These are phyloP conservation scores for Tylopilus felleus DNA, from an alignment of 768 basidiomycete genomes.

Conservation along the genomic window DNA sequence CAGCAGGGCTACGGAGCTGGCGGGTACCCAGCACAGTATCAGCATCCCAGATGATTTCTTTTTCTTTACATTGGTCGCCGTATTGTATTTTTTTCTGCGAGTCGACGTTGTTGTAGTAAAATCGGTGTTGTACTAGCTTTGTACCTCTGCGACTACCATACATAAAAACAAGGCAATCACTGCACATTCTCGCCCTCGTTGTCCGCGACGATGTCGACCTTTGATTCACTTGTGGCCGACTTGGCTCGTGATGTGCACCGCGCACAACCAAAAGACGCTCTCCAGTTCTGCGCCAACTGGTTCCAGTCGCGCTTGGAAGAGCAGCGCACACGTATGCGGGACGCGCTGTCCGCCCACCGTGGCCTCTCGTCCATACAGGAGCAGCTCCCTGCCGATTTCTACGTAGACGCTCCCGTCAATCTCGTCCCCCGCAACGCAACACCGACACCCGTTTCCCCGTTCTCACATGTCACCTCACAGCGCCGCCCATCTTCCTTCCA, in stretches of 20 bases:
- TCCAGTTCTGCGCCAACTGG: slow-evolving; percentile 94
- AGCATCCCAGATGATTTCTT: slow-evolving; percentile 28
- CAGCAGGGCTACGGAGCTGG: slow-evolving; percentile 29
- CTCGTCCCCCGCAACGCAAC: slow-evolving; percentile 31
- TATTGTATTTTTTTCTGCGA: slow-evolving; percentile 10
- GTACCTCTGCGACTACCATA: slow-evolving; percentile 2
- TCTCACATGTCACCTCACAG: slow-evolving; percentile 45
- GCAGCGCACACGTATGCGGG: slow-evolving; percentile 71
- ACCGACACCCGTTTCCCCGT: slow-evolving; percentile 51
- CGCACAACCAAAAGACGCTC: slow-evolving; percentile 83
- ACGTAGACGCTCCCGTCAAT: slow-evolving; percentile 47
- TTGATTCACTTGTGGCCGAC: slow-evolving; percentile 78
- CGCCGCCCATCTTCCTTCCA: slow-evolving; percentile 55
- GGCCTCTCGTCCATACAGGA: slow-evolving; percentile 47
- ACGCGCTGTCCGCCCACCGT: slow-evolving; percentile 50
- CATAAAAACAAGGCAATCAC: slow-evolving; percentile 4
- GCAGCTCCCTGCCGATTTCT: slow-evolving; percentile 56
- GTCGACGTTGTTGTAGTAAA: slow-evolving; percentile 1
- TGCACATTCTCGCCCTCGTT: slow-evolving; percentile 1
- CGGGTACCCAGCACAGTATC: slow-evolving; percentile 32
- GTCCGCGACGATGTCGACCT: slow-evolving; percentile 54
- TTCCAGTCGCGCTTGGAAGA: slow-evolving; percentile 87
- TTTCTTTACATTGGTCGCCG: background rate
- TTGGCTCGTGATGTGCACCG: slow-evolving; percentile 82
- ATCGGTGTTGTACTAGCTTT: background rate